Evolutionary conservation across 495 filamentous ascomycete genomes (phyloP).

Genomic region (Penicillium waksmanii): DNA sequence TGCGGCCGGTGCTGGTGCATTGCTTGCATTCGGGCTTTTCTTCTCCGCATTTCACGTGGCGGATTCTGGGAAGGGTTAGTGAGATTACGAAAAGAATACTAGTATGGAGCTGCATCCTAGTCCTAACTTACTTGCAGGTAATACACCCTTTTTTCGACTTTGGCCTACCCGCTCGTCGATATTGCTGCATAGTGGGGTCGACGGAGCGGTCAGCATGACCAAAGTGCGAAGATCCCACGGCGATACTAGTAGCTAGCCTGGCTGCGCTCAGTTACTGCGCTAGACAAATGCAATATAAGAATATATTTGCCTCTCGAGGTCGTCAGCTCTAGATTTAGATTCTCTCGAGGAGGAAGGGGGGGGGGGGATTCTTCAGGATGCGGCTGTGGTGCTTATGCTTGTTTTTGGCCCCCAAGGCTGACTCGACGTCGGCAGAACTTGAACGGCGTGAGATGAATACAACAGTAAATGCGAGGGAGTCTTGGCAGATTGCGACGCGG

Average conservation of each 20-base stretch:
- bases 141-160: constrained; percentile 18
- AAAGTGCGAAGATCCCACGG: neutral
- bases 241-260: no score
- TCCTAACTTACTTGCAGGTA: constrained; percentile 21
- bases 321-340: no score
- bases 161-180: constrained; percentile 10
- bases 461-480: no score
- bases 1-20: constrained; percentile 50
- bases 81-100: neutral
- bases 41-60: constrained; percentile 57
- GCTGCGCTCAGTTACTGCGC: no score
- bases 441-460: neutral
- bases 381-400: neutral
- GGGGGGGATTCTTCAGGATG: neutral
- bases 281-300: no score
- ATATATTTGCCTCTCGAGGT: no score
- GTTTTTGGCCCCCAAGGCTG: constrained; percentile 3
- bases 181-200: constrained; percentile 2
- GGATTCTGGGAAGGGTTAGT: constrained; percentile 42
- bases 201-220: neutral
- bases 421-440: neutral
- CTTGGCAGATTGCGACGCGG: no score
- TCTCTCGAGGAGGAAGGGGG: neutral
- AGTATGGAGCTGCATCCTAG: neutral
- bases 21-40: constrained; percentile 49